Conservation (phyloP, 73 alveolate genomes). For the Uronychia binucleata region DNA sequence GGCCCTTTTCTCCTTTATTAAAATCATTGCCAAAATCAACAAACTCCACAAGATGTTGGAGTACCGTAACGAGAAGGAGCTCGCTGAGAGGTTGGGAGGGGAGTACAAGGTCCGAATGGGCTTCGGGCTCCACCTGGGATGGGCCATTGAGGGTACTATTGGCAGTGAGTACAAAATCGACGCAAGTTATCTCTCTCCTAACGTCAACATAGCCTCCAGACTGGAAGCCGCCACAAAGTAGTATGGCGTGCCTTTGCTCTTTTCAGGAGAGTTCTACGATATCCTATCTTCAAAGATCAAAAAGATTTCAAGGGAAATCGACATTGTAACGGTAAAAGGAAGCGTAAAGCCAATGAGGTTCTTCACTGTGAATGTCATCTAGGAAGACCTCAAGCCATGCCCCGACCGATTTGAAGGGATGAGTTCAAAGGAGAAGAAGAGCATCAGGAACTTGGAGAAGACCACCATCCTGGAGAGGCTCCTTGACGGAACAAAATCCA, state of each 20-base stretch:
- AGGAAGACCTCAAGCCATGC: neutral
- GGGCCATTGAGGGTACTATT: conserved; percentile 97
- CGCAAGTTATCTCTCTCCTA: conserved; percentile 91
- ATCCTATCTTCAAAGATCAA: conserved; percentile 62
- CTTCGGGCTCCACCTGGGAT: conserved; percentile 93
- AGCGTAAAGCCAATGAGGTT: conserved; percentile 84
- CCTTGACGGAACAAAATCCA: neutral
- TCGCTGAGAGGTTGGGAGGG: conserved; percentile 41
- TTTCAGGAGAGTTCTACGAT: conserved; percentile 66
- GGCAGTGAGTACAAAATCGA: conserved; percentile 95
- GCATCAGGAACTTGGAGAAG: neutral
- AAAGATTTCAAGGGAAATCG: conserved; percentile 72
- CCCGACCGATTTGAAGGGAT: neutral
- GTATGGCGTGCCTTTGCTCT: conserved; percentile 63
- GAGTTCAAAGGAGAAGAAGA: neutral
- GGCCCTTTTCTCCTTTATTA: conserved; percentile 84
- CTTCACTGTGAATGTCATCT: conserved; percentile 61
- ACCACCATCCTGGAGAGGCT: neutral
- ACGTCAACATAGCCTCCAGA: conserved; percentile 86
- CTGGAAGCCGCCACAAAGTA: conserved; percentile 76
- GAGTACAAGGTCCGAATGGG: conserved; percentile 86
- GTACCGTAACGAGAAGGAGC: conserved; percentile 77
- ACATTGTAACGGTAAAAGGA: conserved; percentile 94
- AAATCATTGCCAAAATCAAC: conserved; percentile 86
- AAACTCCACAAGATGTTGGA: conserved; percentile 82